Percentiles rank a stretch among this genome's conserved stretches.
Conservation (phyloP, 495 filamentous ascomycete species). For the Xylaria bambusicola region DNA sequence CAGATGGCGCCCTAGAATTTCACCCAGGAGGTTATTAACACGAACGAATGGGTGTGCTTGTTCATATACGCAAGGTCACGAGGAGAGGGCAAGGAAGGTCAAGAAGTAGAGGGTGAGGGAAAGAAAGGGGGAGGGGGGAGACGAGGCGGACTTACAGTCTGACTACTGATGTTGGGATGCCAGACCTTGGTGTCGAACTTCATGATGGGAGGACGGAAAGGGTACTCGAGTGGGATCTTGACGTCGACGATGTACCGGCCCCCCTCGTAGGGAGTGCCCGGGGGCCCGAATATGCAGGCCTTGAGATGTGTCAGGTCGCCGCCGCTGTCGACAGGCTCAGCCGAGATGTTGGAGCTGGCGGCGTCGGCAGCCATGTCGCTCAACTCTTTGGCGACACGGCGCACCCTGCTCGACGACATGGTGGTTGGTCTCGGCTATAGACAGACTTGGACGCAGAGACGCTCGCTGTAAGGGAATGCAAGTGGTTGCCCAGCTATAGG, state of each 20-base stretch:
- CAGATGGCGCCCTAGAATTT: slow-evolving; percentile 86
- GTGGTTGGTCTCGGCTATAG: slow-evolving; percentile 10
- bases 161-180: slow-evolving; percentile 96
- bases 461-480: neutral
- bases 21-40: neutral
- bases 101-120: no score
- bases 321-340: slow-evolving; percentile 60
- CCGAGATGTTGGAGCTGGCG: slow-evolving; percentile 66
- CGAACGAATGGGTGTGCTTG: neutral
- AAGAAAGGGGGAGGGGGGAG: neutral
- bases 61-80: no score
- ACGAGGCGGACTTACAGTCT: slow-evolving; percentile 70
- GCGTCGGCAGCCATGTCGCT: slow-evolving; percentile 77
- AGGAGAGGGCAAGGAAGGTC: no score
- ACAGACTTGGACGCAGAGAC: neutral
- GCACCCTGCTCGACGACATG: slow-evolving; percentile 77
- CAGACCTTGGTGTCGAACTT: slow-evolving; percentile 93
- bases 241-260: slow-evolving; percentile 84
- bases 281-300: slow-evolving; percentile 83
- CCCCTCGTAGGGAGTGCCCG: slow-evolving; percentile 91
- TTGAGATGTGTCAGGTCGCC: slow-evolving; percentile 82
- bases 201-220: slow-evolving; percentile 91
- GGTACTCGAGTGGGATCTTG: slow-evolving; percentile 83
- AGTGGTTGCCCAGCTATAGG: no score
- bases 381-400: slow-evolving; percentile 90